A percentile compares a stretch with the other conserved stretches of the same genome.
Conservation (phyloP, 2,329 filamentous ascomycete genomes). For the Aspergillus thermomutatus region DNA sequence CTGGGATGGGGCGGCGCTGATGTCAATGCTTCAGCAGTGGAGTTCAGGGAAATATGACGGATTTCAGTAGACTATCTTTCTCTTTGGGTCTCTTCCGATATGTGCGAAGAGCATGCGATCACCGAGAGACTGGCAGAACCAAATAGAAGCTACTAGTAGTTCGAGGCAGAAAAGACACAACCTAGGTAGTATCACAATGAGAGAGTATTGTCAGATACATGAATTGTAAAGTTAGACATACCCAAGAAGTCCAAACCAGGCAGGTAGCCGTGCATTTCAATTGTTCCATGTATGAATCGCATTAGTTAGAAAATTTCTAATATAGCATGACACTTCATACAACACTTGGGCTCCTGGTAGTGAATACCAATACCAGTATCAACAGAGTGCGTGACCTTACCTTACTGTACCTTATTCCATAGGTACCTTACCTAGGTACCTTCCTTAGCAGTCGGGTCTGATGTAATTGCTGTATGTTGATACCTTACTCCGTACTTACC, state of each 20-base stretch:
- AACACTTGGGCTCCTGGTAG: background rate
- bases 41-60: slow-evolving; percentile 17
- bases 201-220: background rate
- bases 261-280: background rate
- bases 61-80: slow-evolving; percentile 10
- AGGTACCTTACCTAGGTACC: no score
- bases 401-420: background rate
- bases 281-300: background rate
- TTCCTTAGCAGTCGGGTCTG: no score
- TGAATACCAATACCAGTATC: background rate
- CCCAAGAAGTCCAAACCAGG: background rate
- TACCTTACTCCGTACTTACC: no score
- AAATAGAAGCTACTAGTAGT: background rate
- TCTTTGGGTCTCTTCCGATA: background rate
- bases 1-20: slow-evolving; percentile 9
- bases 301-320: background rate
- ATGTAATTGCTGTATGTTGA: background rate
- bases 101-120: background rate
- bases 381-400: background rate
- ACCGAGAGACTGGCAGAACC: background rate
- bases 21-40: slow-evolving; percentile 15
- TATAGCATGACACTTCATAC: background rate
- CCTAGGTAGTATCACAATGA: background rate
- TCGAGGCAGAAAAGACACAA: background rate
- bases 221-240: background rate